Conservation (phyloP, 225 moss, liverwort and hornwort species). For the Sphagnum contortum region DNA sequence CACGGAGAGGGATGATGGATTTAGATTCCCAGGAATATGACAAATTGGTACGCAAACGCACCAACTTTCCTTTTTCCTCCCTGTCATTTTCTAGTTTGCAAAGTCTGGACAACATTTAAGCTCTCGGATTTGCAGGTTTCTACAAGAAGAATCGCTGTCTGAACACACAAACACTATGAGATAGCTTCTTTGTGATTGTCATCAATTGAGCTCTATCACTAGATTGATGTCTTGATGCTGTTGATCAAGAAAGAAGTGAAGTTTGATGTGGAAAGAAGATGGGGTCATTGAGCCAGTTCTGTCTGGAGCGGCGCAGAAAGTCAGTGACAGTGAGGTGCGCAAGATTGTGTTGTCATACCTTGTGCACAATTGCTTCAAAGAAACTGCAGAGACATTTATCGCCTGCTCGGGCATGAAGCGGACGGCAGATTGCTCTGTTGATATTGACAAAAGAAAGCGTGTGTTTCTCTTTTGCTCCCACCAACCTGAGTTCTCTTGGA, state of each 20-base stretch:
- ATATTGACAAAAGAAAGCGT: constrained; percentile 97
- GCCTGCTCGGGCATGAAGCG: constrained; percentile 84
- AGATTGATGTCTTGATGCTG: too few species aligned
- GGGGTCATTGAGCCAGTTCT: too few species aligned
- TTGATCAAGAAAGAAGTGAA: too few species aligned
- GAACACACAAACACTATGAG: too few species aligned
- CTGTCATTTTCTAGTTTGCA: too few species aligned
- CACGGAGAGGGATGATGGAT: constrained; percentile 39
- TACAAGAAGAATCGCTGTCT: too few species aligned
- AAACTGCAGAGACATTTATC: constrained; percentile 87
- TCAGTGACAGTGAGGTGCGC: constrained; percentile 72
- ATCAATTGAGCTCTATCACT: too few species aligned
- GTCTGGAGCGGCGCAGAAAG: constrained; percentile 34
- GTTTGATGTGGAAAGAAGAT: too few species aligned
- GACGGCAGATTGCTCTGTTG: constrained; percentile 67
- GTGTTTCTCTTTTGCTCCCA: constrained; percentile 10
- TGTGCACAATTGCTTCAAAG: constrained; percentile 94
- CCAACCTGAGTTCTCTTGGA: too few species aligned
- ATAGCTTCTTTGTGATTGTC: too few species aligned
- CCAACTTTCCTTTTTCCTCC: background rate
- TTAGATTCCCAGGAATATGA: constrained; percentile 49
- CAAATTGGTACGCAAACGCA: constrained; percentile 23
- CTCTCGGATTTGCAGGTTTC: too few species aligned
- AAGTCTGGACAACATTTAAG: too few species aligned
- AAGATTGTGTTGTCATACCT: constrained; percentile 93